Conservation (phyloP, 75 land plant species). For the Pinus tabuliformis region DNA sequence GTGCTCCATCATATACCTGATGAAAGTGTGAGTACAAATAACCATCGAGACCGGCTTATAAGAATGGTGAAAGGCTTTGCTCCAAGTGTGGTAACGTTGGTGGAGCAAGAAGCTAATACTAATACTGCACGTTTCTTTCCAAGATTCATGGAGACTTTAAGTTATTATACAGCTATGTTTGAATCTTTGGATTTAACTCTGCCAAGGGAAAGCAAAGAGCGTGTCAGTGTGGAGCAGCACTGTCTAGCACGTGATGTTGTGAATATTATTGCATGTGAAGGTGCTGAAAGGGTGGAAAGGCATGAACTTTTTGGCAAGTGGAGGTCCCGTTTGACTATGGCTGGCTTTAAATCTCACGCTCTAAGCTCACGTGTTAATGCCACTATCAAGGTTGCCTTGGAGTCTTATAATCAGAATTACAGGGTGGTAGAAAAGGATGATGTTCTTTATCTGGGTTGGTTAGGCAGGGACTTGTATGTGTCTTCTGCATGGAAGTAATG, state of each 20-base stretch:
- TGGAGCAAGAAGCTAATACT: conserved; percentile 73
- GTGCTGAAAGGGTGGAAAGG: conserved; percentile 61
- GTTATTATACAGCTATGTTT: conserved; percentile 55
- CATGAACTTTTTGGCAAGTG: conserved; percentile 62
- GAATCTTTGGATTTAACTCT: conserved; percentile 65
- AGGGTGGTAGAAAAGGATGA: conserved; percentile 54
- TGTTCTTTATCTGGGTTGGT: conserved; percentile 57
- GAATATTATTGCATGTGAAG: conserved; percentile 63
- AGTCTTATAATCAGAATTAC: conserved; percentile 45
- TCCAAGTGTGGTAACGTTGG: conserved; percentile 54
- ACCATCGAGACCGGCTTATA: conserved; percentile 54
- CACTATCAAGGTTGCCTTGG: conserved; percentile 38
- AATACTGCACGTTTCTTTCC: conserved; percentile 56
- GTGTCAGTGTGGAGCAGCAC: conserved; percentile 65
- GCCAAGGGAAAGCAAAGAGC: conserved; percentile 47
- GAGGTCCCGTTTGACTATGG: conserved; percentile 58
- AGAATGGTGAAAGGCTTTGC: conserved; percentile 44
- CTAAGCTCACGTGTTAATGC: conserved; percentile 45
- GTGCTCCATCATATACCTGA: conserved; percentile 69
- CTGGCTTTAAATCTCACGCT: conserved; percentile 56
- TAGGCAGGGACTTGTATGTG: conserved; percentile 26
- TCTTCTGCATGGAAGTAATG: conserved; percentile 31
- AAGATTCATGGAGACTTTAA: conserved; percentile 49
- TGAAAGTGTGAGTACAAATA: conserved; percentile 54
- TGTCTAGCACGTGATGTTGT: conserved; percentile 65